phyloP scores from a whole-genome alignment of 768 basidiomycete species.

The Hypholoma fasciculare region DNA sequence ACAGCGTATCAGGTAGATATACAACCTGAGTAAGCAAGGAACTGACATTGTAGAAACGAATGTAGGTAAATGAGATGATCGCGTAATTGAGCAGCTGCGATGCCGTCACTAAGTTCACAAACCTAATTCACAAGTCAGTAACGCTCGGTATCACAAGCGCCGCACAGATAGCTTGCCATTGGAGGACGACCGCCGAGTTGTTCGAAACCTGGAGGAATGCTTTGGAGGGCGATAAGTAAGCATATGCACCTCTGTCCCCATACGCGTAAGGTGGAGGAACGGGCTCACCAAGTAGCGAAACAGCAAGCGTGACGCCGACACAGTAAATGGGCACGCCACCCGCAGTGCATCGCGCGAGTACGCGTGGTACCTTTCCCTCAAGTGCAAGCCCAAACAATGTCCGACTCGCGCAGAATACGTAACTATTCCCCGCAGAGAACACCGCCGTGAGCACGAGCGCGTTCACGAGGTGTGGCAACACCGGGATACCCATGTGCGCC shows the following conservation, averaged over 20 bases:
- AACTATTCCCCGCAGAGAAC: conserved; percentile 74
- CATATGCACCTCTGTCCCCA: neutral
- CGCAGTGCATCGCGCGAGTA: conserved; percentile 53
- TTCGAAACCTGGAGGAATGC: conserved; percentile 53
- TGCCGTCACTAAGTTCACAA: conserved; percentile 49
- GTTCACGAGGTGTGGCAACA: conserved; percentile 72
- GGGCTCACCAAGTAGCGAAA: conserved; percentile 37
- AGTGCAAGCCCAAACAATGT: conserved; percentile 57
- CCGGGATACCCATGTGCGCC: conserved; percentile 62
- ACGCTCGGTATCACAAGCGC: neutral
- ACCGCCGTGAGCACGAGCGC: conserved; percentile 65
- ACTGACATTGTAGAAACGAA: conserved; percentile 45
- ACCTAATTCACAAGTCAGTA: conserved; percentile 27
- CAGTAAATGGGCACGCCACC: conserved; percentile 61
- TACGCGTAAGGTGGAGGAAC: neutral
- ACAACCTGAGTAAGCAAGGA: neutral
- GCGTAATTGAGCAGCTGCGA: conserved; percentile 50
- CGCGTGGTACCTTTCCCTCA: conserved; percentile 55
- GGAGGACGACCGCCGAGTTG: conserved; percentile 44
- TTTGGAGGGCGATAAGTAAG: conserved; percentile 9
- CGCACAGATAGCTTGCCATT: conserved; percentile 33
- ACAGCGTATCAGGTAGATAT: neutral
- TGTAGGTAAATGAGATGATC: conserved; percentile 46
- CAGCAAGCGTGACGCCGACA: conserved; percentile 40
- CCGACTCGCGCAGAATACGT: conserved; percentile 59